Percentiles rank a stretch among this genome's conserved stretches.
Conservation (phyloP, 148 eudicot species). For the Amaranthus cruentus region DNA sequence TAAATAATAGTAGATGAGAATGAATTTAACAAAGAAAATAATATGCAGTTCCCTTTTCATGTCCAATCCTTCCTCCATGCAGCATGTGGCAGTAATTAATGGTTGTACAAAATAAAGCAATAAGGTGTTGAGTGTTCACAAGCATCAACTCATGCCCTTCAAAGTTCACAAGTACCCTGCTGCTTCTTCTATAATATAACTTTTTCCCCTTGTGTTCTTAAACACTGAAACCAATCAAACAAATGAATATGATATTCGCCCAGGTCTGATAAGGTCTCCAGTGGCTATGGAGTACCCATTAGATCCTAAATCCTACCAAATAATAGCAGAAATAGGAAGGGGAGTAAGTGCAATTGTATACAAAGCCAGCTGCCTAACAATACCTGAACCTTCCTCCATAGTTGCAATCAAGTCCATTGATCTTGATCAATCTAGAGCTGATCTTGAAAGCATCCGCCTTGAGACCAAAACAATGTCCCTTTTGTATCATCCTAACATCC, state of each 20-base stretch:
- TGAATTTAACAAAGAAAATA: too few relatives aligned
- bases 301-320: constrained; percentile 43
- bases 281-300: constrained; percentile 43
- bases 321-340: constrained; percentile 52
- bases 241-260: not conserved
- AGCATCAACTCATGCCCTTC: constrained; percentile 25
- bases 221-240: not conserved
- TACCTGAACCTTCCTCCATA: constrained; percentile 29
- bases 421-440: constrained; percentile 45
- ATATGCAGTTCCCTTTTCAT: not conserved
- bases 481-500: constrained; percentile 65
- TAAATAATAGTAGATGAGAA: too few relatives aligned
- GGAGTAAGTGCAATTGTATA: constrained; percentile 66
- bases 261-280: not conserved
- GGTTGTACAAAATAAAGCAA: too few relatives aligned
- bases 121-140: constrained; percentile 17
- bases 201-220: not conserved
- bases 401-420: constrained; percentile 75
- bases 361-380: constrained; percentile 50
- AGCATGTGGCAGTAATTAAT: too few relatives aligned
- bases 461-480: constrained; percentile 66
- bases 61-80: too few relatives aligned
- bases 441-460: constrained; percentile 44
- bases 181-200: not conserved
- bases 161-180: constrained; percentile 15